phyloP scores from a whole-genome alignment of 2,329 filamentous ascomycete species.

The Arthrobotrys sphaeroides region DNA sequence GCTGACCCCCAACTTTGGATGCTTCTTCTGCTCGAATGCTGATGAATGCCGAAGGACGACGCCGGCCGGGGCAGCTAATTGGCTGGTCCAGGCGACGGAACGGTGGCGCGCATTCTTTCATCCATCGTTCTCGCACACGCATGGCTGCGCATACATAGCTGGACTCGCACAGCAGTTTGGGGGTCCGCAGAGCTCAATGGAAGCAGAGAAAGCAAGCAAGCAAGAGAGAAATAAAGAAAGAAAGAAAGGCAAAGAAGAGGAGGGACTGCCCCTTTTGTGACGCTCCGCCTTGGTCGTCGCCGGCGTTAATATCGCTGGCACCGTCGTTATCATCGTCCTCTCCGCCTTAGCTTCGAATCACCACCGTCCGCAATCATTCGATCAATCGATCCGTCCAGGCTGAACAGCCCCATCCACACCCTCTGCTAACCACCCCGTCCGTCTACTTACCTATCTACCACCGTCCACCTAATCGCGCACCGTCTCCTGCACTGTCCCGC shows the following conservation, averaged over 20 bases:
- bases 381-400: background rate
- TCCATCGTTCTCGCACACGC: background rate
- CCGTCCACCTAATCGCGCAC: background rate
- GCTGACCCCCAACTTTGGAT: slow-evolving; percentile 50
- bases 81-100: slow-evolving; percentile 22
- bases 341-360: too few species aligned
- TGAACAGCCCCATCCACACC: background rate
- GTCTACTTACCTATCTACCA: background rate
- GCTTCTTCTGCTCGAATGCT: slow-evolving; percentile 13
- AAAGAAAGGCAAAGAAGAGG: background rate
- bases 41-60: slow-evolving; percentile 42
- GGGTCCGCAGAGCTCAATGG: background rate
- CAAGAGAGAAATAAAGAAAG: background rate
- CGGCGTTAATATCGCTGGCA: background rate
- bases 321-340: background rate
- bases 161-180: too few species aligned
- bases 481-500: too few species aligned
- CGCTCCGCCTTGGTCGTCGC: background rate
- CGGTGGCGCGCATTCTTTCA: slow-evolving; percentile 50
- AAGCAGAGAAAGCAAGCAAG: background rate
- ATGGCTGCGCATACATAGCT: background rate
- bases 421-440: background rate
- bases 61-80: slow-evolving; percentile 35
- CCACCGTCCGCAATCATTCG: too few species aligned
- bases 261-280: slow-evolving; percentile 37